Percentiles rank a stretch among this genome's conserved stretches.
phyloP scores from a whole-genome alignment of 1,284 basidiomycete species.

The Heterobasidion irregulare region DNA sequence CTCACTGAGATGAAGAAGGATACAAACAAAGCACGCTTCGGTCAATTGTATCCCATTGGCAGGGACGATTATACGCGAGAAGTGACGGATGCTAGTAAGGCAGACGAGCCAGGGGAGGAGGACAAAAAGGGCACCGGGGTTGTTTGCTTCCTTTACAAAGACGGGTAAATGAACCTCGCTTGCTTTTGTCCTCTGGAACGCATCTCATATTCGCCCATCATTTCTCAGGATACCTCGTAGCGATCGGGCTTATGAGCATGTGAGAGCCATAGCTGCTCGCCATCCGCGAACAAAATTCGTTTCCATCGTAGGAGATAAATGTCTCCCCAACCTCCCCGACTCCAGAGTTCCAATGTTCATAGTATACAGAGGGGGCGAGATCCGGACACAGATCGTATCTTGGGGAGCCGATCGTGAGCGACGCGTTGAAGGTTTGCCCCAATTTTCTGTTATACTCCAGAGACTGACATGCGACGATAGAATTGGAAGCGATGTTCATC shows the following conservation, averaged over 20 bases:
- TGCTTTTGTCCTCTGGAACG: constrained; percentile 2
- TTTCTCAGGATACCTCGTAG: constrained; percentile 64
- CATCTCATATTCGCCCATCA: neutral
- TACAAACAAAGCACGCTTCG: constrained; percentile 68
- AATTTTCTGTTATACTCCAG: neutral
- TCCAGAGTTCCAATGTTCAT: constrained; percentile 88
- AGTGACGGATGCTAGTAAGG: constrained; percentile 87
- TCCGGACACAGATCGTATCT: constrained; percentile 79
- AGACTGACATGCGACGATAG: constrained; percentile 25
- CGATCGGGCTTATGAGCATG: constrained; percentile 65
- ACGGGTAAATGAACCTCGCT: constrained; percentile 48
- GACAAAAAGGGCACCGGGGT: constrained; percentile 74
- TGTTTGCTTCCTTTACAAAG: constrained; percentile 85
- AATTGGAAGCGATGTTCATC: constrained; percentile 62
- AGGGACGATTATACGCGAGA: constrained; percentile 93
- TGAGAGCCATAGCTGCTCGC: constrained; percentile 68
- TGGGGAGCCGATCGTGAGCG: constrained; percentile 77
- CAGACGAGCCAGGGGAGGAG: constrained; percentile 58
- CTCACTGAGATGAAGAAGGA: constrained; percentile 51
- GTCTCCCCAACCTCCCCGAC: constrained; percentile 94
- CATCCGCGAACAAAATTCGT: constrained; percentile 95
- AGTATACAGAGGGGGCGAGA: constrained; percentile 87
- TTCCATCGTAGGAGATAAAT: constrained; percentile 91
- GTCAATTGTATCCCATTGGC: constrained; percentile 82
- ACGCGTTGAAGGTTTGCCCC: constrained; percentile 65